A percentile compares a stretch with the other conserved stretches of the same genome.
phyloP scores from a whole-genome alignment of 495 filamentous ascomycete genomes.

The Poronia punctata region DNA sequence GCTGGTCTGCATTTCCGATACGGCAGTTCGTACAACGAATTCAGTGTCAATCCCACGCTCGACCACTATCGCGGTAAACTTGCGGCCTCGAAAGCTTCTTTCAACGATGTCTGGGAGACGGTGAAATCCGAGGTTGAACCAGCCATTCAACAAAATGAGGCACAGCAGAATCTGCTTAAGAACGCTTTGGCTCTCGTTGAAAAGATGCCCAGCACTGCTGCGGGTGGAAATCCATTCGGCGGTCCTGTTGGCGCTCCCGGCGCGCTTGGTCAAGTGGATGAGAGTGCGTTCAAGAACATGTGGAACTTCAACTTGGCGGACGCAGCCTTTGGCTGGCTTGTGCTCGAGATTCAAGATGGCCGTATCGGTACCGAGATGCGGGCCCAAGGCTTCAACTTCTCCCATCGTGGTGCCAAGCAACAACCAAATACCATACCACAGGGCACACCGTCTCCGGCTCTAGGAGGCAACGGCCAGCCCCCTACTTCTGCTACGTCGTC shows the following conservation, averaged over 20 bases:
- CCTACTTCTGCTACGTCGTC: conserved; percentile 32
- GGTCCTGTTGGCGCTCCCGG: conserved; percentile 68
- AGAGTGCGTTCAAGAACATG: conserved; percentile 99
- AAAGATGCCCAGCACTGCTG: conserved; percentile 92
- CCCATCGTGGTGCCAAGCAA: conserved; percentile 70
- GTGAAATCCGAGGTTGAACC: conserved; percentile 92
- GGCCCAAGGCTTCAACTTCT: conserved; percentile 98
- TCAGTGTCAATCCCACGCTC: conserved; percentile 95
- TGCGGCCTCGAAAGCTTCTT: conserved; percentile 96
- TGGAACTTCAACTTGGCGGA: conserved; percentile 99
- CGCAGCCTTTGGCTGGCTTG: conserved; percentile 92
- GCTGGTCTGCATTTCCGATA: conserved; percentile 98
- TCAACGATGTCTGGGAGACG: conserved; percentile 99
- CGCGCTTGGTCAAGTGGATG: conserved; percentile 81
- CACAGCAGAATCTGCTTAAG: conserved; percentile 81
- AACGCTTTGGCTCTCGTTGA: conserved; percentile 86
- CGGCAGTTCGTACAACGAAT: conserved; percentile 98
- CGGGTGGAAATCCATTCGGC: conserved; percentile 93
- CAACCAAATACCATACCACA: conserved; percentile 29
- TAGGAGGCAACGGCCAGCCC: conserved; percentile 31
- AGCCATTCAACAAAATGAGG: conserved; percentile 84
- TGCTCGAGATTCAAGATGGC: conserved; percentile 87
- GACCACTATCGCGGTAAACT: conserved; percentile 99
- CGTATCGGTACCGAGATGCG: conserved; percentile 97
- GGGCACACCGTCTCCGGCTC: conserved; percentile 24